phyloP scores from a whole-genome alignment of 768 basidiomycete species.

The Trametes elegans region DNA sequence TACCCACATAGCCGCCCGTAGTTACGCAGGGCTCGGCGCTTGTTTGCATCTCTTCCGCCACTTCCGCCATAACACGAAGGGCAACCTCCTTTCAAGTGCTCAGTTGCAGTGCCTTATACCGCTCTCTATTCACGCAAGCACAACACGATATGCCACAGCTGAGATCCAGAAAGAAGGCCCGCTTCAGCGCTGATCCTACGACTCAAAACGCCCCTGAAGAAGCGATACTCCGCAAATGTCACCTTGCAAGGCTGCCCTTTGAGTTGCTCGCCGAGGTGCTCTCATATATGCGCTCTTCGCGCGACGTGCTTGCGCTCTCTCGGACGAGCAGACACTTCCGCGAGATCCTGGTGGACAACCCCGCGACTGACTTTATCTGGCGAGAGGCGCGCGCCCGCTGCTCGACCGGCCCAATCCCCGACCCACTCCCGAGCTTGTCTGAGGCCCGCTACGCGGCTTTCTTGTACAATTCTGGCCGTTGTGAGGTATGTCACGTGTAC shows the following conservation, averaged over 20 bases:
- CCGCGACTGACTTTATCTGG: slow-evolving; percentile 57
- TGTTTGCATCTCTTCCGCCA: too few species aligned
- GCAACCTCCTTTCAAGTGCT: too few species aligned
- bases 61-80: too few species aligned
- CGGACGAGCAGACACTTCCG: slow-evolving; percentile 57
- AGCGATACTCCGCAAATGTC: too few species aligned
- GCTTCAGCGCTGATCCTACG: too few species aligned
- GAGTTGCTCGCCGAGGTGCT: slow-evolving; percentile 68
- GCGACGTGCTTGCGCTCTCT: slow-evolving; percentile 57
- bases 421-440: slow-evolving; percentile 42
- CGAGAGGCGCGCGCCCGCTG: slow-evolving; percentile 43
- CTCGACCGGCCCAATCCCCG: slow-evolving; percentile 37
- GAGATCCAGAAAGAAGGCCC: too few species aligned
- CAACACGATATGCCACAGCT: too few species aligned
- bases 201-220: too few species aligned
- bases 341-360: slow-evolving; percentile 43
- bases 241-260: slow-evolving; percentile 41
- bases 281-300: slow-evolving; percentile 47
- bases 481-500: slow-evolving; percentile 59
- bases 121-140: too few species aligned
- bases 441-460: slow-evolving; percentile 66
- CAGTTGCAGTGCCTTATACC: too few species aligned
- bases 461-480: slow-evolving; percentile 55
- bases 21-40: too few species aligned
- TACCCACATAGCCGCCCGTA: too few species aligned